A percentile compares a stretch with the other conserved stretches of the same genome.
These are phyloP conservation scores for Neopestalotiopsis sp. DNA, from an alignment of 2,329 filamentous ascomycete species.

Conservation along the genomic window DNA sequence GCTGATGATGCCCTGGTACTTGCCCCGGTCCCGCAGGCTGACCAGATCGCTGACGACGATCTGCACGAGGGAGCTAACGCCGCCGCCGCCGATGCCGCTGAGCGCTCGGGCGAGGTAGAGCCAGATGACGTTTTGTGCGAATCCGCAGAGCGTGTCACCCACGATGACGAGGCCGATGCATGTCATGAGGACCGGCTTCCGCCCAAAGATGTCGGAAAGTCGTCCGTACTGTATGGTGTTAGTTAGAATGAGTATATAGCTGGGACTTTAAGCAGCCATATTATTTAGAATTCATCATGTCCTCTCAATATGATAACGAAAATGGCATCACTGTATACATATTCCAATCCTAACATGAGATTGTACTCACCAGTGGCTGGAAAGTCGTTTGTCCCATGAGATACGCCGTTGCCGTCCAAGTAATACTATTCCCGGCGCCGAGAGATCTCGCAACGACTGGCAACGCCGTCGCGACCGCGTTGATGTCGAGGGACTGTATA, in stretches of 20 bases:
- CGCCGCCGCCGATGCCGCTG: slow-evolving; percentile 34
- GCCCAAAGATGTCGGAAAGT: slow-evolving; percentile 17
- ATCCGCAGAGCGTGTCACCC: slow-evolving; percentile 28
- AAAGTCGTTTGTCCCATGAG: slow-evolving; percentile 16
- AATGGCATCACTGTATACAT: too few relatives aligned
- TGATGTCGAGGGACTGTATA: slow-evolving; percentile 26
- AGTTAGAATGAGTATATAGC: too few relatives aligned
- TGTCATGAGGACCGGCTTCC: slow-evolving; percentile 13
- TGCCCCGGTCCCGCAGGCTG: slow-evolving; percentile 39
- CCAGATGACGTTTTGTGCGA: slow-evolving; percentile 29
- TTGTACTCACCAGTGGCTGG: background rate
- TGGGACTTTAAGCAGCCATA: too few relatives aligned
- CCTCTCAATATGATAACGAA: too few relatives aligned
- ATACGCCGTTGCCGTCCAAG: slow-evolving; percentile 14
- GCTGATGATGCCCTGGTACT: slow-evolving; percentile 39
- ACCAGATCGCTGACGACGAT: slow-evolving; percentile 43
- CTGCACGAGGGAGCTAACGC: slow-evolving; percentile 35
- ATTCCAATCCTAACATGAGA: too few relatives aligned
- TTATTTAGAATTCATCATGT: too few relatives aligned
- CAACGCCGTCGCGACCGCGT: slow-evolving; percentile 22
- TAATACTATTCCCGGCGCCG: slow-evolving; percentile 7
- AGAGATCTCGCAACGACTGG: slow-evolving; percentile 14
- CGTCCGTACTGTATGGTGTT: slow-evolving; percentile 4
- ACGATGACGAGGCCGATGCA: slow-evolving; percentile 14
- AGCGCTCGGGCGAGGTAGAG: slow-evolving; percentile 37